phyloP scores from a whole-genome alignment of 1,284 basidiomycete species.

The Moesziomyces sp. region DNA sequence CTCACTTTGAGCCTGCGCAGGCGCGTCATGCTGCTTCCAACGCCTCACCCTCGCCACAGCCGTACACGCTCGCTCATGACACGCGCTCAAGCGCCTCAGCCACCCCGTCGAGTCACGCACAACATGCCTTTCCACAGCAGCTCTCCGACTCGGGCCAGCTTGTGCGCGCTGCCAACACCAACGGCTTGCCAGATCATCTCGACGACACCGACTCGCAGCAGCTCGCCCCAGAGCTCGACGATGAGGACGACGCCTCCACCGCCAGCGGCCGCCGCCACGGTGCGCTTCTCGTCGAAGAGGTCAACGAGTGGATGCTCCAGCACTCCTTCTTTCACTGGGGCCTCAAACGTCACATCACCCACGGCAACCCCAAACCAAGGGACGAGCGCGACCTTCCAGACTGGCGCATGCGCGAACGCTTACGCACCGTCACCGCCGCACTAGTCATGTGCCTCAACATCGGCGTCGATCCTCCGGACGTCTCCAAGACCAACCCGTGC shows the following conservation, averaged over 20 bases:
- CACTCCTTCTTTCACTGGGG: slow-evolving; percentile 66
- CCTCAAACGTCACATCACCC: slow-evolving; percentile 82
- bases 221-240: slow-evolving; percentile 37
- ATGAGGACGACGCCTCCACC: slow-evolving; percentile 56
- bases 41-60: slow-evolving; percentile 21
- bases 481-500: slow-evolving; percentile 96
- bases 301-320: slow-evolving; percentile 64
- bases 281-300: slow-evolving; percentile 60
- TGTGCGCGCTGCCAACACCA: slow-evolving; percentile 13
- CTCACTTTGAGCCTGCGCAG: slow-evolving; percentile 38
- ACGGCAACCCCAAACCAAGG: slow-evolving; percentile 81
- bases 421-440: slow-evolving; percentile 87
- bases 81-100: slow-evolving; percentile 3
- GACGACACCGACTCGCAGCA: slow-evolving; percentile 35
- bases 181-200: slow-evolving; percentile 13
- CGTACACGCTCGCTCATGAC: slow-evolving; percentile 13
- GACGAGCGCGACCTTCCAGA: slow-evolving; percentile 75
- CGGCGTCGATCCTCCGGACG: slow-evolving; percentile 95
- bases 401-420: slow-evolving; percentile 80
- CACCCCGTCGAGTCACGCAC: slow-evolving; percentile 9
- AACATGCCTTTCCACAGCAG: slow-evolving; percentile 22
- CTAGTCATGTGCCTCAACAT: slow-evolving; percentile 97
- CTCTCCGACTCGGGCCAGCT: slow-evolving; percentile 20
- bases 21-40: slow-evolving; percentile 13
- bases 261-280: slow-evolving; percentile 63